Evolutionary conservation across 192 early-diverging fungal genomes (phyloP), one percentile per base, ranked within the genome.

Genomic region (Mortierella hygrophila): DNA sequence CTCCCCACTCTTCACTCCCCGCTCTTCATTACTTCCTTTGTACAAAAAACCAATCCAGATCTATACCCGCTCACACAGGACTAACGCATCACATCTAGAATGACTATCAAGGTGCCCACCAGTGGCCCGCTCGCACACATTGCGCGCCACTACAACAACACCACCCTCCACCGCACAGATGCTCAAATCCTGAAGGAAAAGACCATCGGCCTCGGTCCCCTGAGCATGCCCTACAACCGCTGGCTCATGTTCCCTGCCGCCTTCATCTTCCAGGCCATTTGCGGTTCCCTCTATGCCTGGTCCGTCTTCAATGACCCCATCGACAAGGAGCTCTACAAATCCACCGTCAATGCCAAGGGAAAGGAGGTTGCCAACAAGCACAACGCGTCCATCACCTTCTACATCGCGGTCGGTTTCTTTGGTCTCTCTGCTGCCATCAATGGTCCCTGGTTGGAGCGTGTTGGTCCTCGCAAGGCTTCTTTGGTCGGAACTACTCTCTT

Each of bases 381-480:
- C 41, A 86, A 86, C 41, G 83, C 83, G 44, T 47, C 91, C 70
- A 93, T 92, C 63, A 94, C 94, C 23, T 96, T 96, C 88, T 95
- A 94, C 79, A 89, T 96, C 80, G 94, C 95, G 13, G 91, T 96
- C 69, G 95, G 93, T 42, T 92, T 94, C 90, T 94, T 96, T 79
- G 95, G 95, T 37, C 74, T 90, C 40, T 92, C 94, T 11, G 92
- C 94, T 41, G 94, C 94, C 29, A 54, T 93, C n/a, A 90, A 94
- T 69, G 95, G 95, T 10, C 95, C 95, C 0, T 96, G 95, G 95
- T 89, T 96, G 71, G 95, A 96, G 84, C 92, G 94, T 47, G 91
- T 92, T 75, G 93, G 94, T 40, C 95, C 95, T 35, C 90, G 93
- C n/a, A 89, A 91, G 86, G 93, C 93, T 60, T 89, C 94, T 1